phyloP scores from a whole-genome alignment of 192 early-diverging fungal species.

The Linderina pennispora region DNA sequence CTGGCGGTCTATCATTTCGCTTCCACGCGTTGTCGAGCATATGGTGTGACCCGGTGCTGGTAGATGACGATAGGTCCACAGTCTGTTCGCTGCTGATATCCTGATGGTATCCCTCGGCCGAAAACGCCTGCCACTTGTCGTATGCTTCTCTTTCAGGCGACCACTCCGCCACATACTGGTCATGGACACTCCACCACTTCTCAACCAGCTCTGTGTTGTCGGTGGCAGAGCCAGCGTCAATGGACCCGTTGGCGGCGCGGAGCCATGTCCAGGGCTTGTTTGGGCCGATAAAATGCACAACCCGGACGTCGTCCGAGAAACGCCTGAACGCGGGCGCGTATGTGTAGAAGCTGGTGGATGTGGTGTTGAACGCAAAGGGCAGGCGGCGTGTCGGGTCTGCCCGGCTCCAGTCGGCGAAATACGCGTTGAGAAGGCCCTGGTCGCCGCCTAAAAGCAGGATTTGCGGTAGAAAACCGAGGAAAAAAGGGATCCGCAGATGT shows the following conservation, averaged over 20 bases:
- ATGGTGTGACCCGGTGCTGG: no score
- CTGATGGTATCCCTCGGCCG: no score
- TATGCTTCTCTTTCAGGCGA: slow-evolving; percentile 11
- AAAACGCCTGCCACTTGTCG: slow-evolving; percentile 8
- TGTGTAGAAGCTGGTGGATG: slow-evolving; percentile 31
- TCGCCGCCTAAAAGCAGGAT: slow-evolving; percentile 63
- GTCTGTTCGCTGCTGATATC: no score
- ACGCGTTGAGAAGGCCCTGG: slow-evolving; percentile 87
- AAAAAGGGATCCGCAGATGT: background rate
- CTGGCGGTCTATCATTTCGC: slow-evolving; percentile 7
- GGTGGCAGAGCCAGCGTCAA: slow-evolving; percentile 8
- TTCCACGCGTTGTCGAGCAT: slow-evolving; percentile 25
- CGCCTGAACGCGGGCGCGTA: slow-evolving; percentile 75
- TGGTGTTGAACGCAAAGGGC: slow-evolving; percentile 80
- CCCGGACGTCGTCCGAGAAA: slow-evolving; percentile 59
- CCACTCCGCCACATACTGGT: slow-evolving; percentile 43
- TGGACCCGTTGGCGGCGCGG: slow-evolving; percentile 15
- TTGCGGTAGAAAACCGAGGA: background rate
- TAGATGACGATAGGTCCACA: no score
- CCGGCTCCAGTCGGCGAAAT: slow-evolving; percentile 73
- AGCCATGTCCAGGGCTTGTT: slow-evolving; percentile 75
- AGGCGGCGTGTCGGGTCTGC: slow-evolving; percentile 55
- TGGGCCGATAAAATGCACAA: slow-evolving; percentile 84
- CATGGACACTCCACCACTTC: slow-evolving; percentile 67
- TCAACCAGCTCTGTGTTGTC: slow-evolving; percentile 47